Conservation (phyloP, 1,284 basidiomycete genomes). For the Agaricales sp. region DNA sequence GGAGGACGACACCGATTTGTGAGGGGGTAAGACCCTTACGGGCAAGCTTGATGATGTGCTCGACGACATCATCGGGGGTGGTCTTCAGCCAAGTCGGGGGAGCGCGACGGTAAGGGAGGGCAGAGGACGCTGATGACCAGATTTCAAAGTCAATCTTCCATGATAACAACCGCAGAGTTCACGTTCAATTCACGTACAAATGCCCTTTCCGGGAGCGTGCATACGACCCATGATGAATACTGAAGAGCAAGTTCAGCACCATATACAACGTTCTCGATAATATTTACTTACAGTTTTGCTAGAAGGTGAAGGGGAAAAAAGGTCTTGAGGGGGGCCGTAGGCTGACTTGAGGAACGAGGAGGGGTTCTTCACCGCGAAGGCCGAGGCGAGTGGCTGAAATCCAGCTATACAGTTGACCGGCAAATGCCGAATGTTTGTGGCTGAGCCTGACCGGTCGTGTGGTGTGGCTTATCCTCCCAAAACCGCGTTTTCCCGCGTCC, state of each 20-base stretch:
- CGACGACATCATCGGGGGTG: constrained; percentile 89
- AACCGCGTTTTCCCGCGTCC: background rate
- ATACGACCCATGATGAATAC: constrained; percentile 70
- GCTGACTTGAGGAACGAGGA: constrained; percentile 7
- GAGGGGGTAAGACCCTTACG: constrained; percentile 97
- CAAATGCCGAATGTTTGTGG: constrained; percentile 9
- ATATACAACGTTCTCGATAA: constrained; percentile 17
- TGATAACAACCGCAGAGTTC: constrained; percentile 3
- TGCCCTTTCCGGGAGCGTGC: constrained; percentile 98
- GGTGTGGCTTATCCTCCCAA: background rate
- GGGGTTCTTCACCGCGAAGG: constrained; percentile 1
- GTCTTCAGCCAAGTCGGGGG: constrained; percentile 97
- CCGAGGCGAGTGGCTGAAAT: background rate
- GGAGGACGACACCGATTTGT: constrained; percentile 96
- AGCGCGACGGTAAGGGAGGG: constrained; percentile 93
- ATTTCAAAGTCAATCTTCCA: constrained; percentile 8
- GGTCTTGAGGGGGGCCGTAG: background rate
- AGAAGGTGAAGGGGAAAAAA: constrained; percentile 9
- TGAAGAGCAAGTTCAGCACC: background rate
- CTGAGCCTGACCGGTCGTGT: background rate
- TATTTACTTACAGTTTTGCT: constrained; percentile 12
- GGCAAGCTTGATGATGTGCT: constrained; percentile 96
- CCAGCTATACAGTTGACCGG: constrained; percentile 1
- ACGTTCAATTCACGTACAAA: constrained; percentile 49
- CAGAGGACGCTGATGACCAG: constrained; percentile 68